Conservation (phyloP, 805 yeast genomes). For the Ogataea allantospora region DNA sequence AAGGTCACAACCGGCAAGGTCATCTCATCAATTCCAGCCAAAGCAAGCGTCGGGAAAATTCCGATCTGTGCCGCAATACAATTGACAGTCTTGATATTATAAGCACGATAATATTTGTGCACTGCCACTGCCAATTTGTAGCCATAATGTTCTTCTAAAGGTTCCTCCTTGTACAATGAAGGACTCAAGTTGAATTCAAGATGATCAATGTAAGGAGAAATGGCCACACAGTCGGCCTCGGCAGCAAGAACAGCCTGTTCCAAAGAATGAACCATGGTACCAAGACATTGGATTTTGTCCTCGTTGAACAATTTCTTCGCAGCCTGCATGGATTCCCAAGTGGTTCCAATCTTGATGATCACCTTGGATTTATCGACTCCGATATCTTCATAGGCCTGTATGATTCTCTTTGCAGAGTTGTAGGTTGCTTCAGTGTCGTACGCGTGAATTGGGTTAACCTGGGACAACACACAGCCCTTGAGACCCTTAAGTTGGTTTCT, state of each 20-base stretch:
- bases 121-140: conserved; percentile 28
- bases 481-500: conserved; percentile 23
- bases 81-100: conserved; percentile 30
- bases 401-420: conserved; percentile 27
- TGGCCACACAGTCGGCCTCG: conserved; percentile 36
- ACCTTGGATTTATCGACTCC: conserved; percentile 33
- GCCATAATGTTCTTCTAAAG: conserved; percentile 32
- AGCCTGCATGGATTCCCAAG: conserved; percentile 37
- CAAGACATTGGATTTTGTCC: conserved; percentile 31
- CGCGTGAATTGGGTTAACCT: conserved; percentile 29
- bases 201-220: conserved; percentile 37
- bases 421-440: conserved; percentile 29
- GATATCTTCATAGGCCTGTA: conserved; percentile 32
- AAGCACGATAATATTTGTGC: conserved; percentile 35
- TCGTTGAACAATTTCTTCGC: conserved; percentile 25
- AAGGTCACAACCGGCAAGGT: conserved; percentile 33
- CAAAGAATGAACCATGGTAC: conserved; percentile 37
- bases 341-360: conserved; percentile 36
- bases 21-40: conserved; percentile 38
- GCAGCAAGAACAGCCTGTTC: conserved; percentile 39
- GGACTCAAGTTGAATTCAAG: conserved; percentile 30
- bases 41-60: conserved; percentile 25
- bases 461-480: conserved; percentile 28
- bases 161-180: conserved; percentile 19
- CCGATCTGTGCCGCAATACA: conserved; percentile 38